Evolutionary conservation across 495 filamentous ascomycete genomes (phyloP), one percentile per base, ranked within the genome.

Genomic region (Aspergillus ostianus): DNA sequence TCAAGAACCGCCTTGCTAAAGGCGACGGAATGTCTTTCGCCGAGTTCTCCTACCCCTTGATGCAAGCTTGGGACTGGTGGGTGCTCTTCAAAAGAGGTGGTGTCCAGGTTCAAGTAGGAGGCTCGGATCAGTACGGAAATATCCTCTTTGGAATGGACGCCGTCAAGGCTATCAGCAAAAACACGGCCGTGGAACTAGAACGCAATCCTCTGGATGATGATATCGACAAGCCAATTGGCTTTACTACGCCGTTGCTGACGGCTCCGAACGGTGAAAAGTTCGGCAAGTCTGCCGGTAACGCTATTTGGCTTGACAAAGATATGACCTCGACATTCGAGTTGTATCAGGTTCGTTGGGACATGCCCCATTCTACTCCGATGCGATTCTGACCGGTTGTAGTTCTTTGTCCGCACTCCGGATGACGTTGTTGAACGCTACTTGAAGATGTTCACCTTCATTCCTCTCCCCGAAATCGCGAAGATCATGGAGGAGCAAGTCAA

Each of bases 41-140:
- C 19, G 94, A 99, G 73, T 97, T 99, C 69, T 80, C 84, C 3
- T 99, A 99, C 64, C 94, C 96, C 15, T 70, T 98, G 21, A 82
- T 99, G 63, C 94, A 99, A 71, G 90, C 86, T n/a, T 98, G 92
- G 87, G 94, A 99, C 72, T 99, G 92, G 87, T 97, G 89, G 89
- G 72, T 85, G 55, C 78, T 98, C 73, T 92, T 88, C 66, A 68
- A 75, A 21, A 80, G 82, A 26, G 83, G 80, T 41, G 79, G 89
- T n/a, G n/a, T n/a, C 9, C 87, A 90, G 64, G 81, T 94, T 64
- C 90, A 98, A 71, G 92, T 99, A 47, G 94, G 94, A 53, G 94
- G 94, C 47, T 88, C 91, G 27, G 94, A 99, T 70, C 94, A 99
- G 72, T 99, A 85, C 71, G 94, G 94, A 59, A 99, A 99, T 70